These are phyloP conservation scores for Colletotrichum caudatum DNA, from an alignment of 2,329 filamentous ascomycete genomes.

Conservation along the genomic window DNA sequence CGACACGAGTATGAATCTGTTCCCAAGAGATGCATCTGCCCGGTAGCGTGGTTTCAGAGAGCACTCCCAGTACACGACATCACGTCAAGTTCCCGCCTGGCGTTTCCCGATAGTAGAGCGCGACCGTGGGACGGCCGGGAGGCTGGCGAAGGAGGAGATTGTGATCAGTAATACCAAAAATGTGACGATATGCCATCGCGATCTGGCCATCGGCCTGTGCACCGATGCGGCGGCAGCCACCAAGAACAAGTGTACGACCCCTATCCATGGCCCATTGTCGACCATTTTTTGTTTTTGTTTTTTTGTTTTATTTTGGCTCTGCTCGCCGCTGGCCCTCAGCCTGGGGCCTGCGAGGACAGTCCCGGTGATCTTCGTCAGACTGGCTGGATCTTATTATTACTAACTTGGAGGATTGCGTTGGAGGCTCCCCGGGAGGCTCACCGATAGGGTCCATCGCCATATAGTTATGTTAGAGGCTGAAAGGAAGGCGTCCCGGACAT, in stretches of 20 bases:
- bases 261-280: background rate
- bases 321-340: slow-evolving; percentile 7
- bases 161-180: slow-evolving; percentile 22
- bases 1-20: slow-evolving; percentile 5
- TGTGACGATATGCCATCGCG: background rate
- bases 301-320: background rate
- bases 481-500: background rate
- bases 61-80: background rate
- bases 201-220: slow-evolving; percentile 13
- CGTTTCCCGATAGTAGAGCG: background rate
- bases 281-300: background rate
- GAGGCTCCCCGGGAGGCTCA: background rate
- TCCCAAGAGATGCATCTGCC: background rate
- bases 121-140: slow-evolving; percentile 8
- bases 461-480: background rate
- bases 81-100: slow-evolving; percentile 9
- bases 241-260: background rate
- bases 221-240: slow-evolving; percentile 27
- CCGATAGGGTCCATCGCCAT: background rate
- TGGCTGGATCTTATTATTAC: background rate
- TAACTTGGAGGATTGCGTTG: background rate
- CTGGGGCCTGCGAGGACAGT: slow-evolving; percentile 10
- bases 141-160: slow-evolving; percentile 16
- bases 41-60: slow-evolving; percentile 10
- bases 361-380: background rate